A percentile compares a stretch with the other conserved stretches of the same genome.
Conservation (phyloP, 2,329 filamentous ascomycete genomes). For the Amauroascus verrucosus region DNA sequence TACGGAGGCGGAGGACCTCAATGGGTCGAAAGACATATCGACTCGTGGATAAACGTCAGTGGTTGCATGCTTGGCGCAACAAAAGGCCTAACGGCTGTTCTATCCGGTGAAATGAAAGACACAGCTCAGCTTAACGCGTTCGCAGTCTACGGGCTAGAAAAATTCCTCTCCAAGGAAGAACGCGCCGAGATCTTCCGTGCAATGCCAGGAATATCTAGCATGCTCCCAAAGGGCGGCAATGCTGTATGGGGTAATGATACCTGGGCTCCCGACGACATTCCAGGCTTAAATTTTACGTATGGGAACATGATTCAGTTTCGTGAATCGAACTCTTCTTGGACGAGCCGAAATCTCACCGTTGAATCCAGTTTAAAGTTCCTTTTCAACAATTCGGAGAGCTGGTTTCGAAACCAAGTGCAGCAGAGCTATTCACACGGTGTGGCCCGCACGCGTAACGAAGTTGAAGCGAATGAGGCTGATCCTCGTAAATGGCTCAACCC, state of each 20-base stretch:
- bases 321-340: slow-evolving; percentile 51
- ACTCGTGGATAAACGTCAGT: slow-evolving; percentile 96
- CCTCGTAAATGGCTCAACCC: slow-evolving; percentile 89
- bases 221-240: slow-evolving; percentile 89
- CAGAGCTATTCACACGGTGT: slow-evolving; percentile 79
- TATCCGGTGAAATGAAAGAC: slow-evolving; percentile 97
- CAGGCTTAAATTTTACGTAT: slow-evolving; percentile 61
- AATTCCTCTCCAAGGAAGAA: slow-evolving; percentile 83
- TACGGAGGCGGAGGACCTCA: slow-evolving; percentile 67
- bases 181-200: slow-evolving; percentile 87
- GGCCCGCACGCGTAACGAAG: slow-evolving; percentile 66
- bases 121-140: slow-evolving; percentile 94
- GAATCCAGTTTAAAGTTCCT: slow-evolving; percentile 67
- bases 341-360: slow-evolving; percentile 66
- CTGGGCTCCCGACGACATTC: slow-evolving; percentile 78
- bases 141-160: slow-evolving; percentile 92
- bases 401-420: slow-evolving; percentile 68
- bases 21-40: slow-evolving; percentile 85
- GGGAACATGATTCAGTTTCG: slow-evolving; percentile 82
- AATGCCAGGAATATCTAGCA: slow-evolving; percentile 93
- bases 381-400: slow-evolving; percentile 65
- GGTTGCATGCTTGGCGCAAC: slow-evolving; percentile 94
- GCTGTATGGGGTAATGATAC: slow-evolving; percentile 86
- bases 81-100: slow-evolving; percentile 78
- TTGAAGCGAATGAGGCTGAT: slow-evolving; percentile 70